A percentile compares a stretch with the other conserved stretches of the same genome.
Conservation (phyloP, 495 filamentous ascomycete species). For the Viridothelium virens region DNA sequence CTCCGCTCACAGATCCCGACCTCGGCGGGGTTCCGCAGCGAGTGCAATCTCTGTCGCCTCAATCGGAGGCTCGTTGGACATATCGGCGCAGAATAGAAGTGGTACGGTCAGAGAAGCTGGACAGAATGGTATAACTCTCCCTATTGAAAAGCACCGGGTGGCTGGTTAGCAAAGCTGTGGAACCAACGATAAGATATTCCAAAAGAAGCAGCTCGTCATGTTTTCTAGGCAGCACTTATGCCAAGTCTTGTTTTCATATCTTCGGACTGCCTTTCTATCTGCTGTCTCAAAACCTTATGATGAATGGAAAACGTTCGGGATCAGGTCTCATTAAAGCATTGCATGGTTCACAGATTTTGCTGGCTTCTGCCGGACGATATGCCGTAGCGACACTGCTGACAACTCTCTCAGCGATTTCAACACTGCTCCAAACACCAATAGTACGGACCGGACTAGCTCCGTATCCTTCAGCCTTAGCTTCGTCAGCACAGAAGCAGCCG, state of each 20-base stretch:
- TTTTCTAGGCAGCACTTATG: background rate
- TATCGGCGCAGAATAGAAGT: slow-evolving; percentile 45
- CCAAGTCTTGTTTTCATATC: background rate
- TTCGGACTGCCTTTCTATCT: too few relatives aligned
- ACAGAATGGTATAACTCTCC: slow-evolving; percentile 58
- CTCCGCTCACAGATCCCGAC: slow-evolving; percentile 37
- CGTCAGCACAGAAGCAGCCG: slow-evolving; percentile 67
- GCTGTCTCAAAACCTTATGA: too few relatives aligned
- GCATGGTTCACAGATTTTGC: background rate
- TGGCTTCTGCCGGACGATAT: background rate
- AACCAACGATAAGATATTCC: background rate
- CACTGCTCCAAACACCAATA: slow-evolving; percentile 81
- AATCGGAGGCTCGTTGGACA: slow-evolving; percentile 55
- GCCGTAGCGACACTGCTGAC: slow-evolving; percentile 11
- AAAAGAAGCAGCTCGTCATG: background rate
- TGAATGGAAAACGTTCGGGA: too few relatives aligned
- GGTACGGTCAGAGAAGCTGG: slow-evolving; percentile 63
- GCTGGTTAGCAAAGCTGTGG: background rate
- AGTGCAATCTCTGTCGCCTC: slow-evolving; percentile 68
- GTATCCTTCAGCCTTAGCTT: slow-evolving; percentile 53
- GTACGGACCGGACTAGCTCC: slow-evolving; percentile 77
- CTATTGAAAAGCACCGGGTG: background rate
- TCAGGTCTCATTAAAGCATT: too few relatives aligned
- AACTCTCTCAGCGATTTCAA: slow-evolving; percentile 67
- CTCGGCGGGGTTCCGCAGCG: slow-evolving; percentile 71